Base-by-base conservation (phyloP, 2,329 filamentous ascomycete species). In the Corniculantispora saksenae region DNA sequence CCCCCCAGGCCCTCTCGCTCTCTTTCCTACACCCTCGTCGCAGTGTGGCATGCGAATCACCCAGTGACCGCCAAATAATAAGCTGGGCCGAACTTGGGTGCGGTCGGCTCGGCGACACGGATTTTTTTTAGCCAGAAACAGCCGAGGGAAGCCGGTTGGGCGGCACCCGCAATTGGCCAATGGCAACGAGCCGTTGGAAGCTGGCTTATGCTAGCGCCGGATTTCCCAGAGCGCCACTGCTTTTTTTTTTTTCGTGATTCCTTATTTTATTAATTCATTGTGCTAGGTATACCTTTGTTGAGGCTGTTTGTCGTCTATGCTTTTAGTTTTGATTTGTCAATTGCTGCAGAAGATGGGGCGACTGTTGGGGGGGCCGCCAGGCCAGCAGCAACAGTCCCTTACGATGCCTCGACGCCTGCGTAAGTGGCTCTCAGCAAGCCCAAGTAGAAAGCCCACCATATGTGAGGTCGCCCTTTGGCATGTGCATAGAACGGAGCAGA, bases 91-190 rank as follows among this genome's bases (percentile, higher is more conserved):
- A n/a, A n/a, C n/a, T n/a, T 58, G 17, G 17, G 21, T 8, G 48
- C 55, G 55, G 63, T 64, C 63, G 56, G 56, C 56, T 65, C 56
- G 63, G 63, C 63, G 63, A 65, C 63, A 65, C 63, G 63, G 63
- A 50, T 48, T 60, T 54, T 54, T 32, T n/a, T 60, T 48, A 63
- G 53, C 53, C 61, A 63, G 61, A 63, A 29, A 65, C 63, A 65
- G 63, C 63, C 63, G 63, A 65, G 63, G 63, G 63, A 65, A 65
- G 57, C 63, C 63, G 63, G 63, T 29, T 56, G 48, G 61, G 53
- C 63, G 50, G 48, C 25, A 40, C 57, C 32, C 50, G 57, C 50
- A 23, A 65, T 65, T 65, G 63, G 63, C 50, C 63, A 65, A 65
- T 65, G 48, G 19, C 40, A 23, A 15, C 17, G 29, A 21, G 6